phyloP scores from a whole-genome alignment of 2,329 filamentous ascomycete genomes.

The Aspergillus fumigatiaffinis region DNA sequence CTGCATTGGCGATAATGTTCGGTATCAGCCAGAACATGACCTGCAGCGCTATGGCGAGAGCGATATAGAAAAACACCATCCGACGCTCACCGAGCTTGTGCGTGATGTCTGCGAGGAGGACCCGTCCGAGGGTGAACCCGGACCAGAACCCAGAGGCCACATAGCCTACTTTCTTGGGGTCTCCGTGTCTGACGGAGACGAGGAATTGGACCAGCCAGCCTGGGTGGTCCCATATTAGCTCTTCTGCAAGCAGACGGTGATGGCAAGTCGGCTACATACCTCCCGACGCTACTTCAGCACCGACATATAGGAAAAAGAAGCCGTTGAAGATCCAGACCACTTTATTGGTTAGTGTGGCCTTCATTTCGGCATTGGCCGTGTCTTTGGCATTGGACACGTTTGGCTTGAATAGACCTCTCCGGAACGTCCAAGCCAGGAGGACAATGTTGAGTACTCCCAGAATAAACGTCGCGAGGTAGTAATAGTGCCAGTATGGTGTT shows the following conservation, averaged over 20 bases:
- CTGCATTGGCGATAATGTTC: slow-evolving; percentile 18
- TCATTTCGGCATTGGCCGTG: slow-evolving; percentile 16
- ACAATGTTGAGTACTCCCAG: slow-evolving; percentile 14
- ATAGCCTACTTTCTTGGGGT: slow-evolving; percentile 21
- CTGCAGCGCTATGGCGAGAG: slow-evolving; percentile 16
- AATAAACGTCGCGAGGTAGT: slow-evolving; percentile 16
- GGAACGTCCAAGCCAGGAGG: slow-evolving; percentile 16
- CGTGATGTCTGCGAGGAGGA: slow-evolving; percentile 20
- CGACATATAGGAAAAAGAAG: slow-evolving; percentile 23
- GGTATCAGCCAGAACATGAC: slow-evolving; percentile 22
- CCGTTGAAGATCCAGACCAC: slow-evolving; percentile 21
- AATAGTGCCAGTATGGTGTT: slow-evolving; percentile 20
- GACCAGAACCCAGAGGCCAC: slow-evolving; percentile 22
- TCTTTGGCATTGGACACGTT: slow-evolving; percentile 17
- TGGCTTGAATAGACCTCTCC: slow-evolving; percentile 17
- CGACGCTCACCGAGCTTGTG: slow-evolving; percentile 21
- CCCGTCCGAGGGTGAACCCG: slow-evolving; percentile 20
- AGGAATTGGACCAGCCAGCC: slow-evolving; percentile 24
- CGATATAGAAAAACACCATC: slow-evolving; percentile 20
- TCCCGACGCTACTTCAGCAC: slow-evolving; percentile 21
- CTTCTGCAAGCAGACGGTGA: background rate
- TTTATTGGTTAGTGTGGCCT: slow-evolving; percentile 14
- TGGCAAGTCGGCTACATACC: slow-evolving; percentile 6
- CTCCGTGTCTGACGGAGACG: slow-evolving; percentile 18
- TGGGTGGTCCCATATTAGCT: background rate